Evolutionary conservation across 2,329 filamentous ascomycete genomes (phyloP).

Genomic region (Talaromyces sp.): DNA sequence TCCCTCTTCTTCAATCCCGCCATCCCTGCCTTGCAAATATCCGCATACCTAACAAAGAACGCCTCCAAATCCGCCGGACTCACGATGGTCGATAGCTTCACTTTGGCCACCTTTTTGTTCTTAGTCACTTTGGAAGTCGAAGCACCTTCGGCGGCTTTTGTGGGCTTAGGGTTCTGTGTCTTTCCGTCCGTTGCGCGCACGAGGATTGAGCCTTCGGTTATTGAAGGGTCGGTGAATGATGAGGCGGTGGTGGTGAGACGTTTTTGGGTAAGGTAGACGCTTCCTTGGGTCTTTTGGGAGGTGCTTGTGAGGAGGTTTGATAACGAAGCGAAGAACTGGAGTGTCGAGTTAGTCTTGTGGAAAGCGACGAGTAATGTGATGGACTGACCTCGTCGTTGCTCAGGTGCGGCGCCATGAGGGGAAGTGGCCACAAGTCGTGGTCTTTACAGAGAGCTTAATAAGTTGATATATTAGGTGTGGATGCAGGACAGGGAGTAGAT

Average conservation of each 20-base stretch:
- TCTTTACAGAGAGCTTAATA: neutral
- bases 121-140: slow-evolving; percentile 11
- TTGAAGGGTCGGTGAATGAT: slow-evolving; percentile 62
- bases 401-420: slow-evolving; percentile 34
- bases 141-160: slow-evolving; percentile 19
- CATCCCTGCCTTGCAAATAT: slow-evolving; percentile 89
- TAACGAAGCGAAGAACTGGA: slow-evolving; percentile 44
- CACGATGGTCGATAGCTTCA: slow-evolving; percentile 82
- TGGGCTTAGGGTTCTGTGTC: slow-evolving; percentile 45
- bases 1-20: slow-evolving; percentile 86
- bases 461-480: neutral
- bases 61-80: slow-evolving; percentile 68
- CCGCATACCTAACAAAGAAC: slow-evolving; percentile 84
- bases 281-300: slow-evolving; percentile 40
- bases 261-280: slow-evolving; percentile 45
- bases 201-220: slow-evolving; percentile 57
- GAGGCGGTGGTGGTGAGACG: slow-evolving; percentile 32
- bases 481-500: neutral
- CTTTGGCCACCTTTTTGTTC: slow-evolving; percentile 47
- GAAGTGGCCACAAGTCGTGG: neutral
- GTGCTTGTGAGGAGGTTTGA: slow-evolving; percentile 38
- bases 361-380: neutral
- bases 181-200: slow-evolving; percentile 83
- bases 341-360: slow-evolving; percentile 20
- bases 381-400: slow-evolving; percentile 40